phyloP scores from a whole-genome alignment of 257 asterid species.

The Echites panduratus region DNA sequence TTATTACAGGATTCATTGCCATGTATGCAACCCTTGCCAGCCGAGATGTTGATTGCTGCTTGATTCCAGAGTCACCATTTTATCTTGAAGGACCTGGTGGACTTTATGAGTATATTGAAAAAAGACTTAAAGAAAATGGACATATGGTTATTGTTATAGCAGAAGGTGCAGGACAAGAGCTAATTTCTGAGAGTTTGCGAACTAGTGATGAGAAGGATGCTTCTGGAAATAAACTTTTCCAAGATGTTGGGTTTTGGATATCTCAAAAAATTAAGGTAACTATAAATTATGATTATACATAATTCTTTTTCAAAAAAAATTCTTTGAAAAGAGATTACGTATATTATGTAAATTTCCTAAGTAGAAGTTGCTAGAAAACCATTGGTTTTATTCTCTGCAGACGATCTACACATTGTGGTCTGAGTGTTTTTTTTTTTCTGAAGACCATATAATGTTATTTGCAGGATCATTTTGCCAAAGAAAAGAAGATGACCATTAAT shows the following conservation, averaged over 20 bases:
- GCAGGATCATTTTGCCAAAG: constrained; percentile 67
- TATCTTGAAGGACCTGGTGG: constrained; percentile 81
- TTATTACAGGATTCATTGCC: constrained; percentile 70
- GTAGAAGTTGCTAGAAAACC: not conserved
- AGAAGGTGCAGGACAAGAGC: constrained; percentile 95
- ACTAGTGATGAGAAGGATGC: constrained; percentile 48
- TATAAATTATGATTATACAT: not conserved
- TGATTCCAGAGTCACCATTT: constrained; percentile 93
- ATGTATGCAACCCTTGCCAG: constrained; percentile 96
- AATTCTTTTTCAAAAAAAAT: not conserved
- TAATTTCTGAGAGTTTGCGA: constrained; percentile 51
- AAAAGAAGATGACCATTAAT: constrained; percentile 51
- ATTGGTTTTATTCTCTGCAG: not conserved
- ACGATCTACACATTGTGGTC: not conserved
- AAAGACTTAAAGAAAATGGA: constrained; percentile 63
- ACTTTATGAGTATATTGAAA: constrained; percentile 70
- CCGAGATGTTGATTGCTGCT: constrained; percentile 92
- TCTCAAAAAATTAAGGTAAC: constrained; percentile 85
- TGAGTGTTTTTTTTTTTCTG: not conserved
- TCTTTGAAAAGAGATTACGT: not conserved
- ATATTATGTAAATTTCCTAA: not conserved
- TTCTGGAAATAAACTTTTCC: constrained; percentile 77
- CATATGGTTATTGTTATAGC: constrained; percentile 95
- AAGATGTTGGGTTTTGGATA: constrained; percentile 87
- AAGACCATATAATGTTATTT: constrained; percentile 13